Evolutionary conservation across 2,329 filamentous ascomycete genomes (phyloP).

Genomic region (Xylaria sp.): DNA sequence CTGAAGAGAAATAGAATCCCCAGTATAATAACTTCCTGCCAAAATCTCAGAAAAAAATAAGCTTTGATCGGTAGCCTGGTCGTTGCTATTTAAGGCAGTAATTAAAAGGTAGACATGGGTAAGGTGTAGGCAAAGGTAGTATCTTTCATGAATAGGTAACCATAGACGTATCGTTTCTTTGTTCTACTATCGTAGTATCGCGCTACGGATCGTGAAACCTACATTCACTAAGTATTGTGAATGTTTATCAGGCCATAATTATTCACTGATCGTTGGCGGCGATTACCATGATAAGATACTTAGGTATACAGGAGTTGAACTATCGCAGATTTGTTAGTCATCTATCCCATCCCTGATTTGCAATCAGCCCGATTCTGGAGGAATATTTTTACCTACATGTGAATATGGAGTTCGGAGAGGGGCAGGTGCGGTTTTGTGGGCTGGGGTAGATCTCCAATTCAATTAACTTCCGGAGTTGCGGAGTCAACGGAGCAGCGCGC

Average conservation of each 20-base stretch:
- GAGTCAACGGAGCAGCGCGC: slow-evolving; percentile 3
- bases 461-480: slow-evolving; percentile 11
- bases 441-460: background rate
- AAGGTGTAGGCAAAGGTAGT: background rate
- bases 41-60: background rate
- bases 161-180: background rate
- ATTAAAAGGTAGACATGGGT: background rate
- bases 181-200: background rate
- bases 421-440: background rate
- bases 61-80: background rate
- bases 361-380: background rate
- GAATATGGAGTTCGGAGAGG: background rate
- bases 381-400: background rate
- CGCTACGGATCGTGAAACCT: background rate
- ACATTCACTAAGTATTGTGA: too few species aligned
- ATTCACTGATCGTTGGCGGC: background rate
- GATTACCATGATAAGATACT: too few species aligned
- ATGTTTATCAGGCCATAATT: background rate
- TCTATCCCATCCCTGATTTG: background rate
- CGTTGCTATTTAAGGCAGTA: background rate
- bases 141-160: background rate
- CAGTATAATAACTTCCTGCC: background rate
- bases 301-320: background rate
- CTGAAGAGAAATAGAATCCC: background rate
- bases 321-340: background rate